Evolutionary conservation across 1,139 yeast species (phyloP), one percentile per base, ranked within the genome.

Genomic region (Pichia sp.): DNA sequence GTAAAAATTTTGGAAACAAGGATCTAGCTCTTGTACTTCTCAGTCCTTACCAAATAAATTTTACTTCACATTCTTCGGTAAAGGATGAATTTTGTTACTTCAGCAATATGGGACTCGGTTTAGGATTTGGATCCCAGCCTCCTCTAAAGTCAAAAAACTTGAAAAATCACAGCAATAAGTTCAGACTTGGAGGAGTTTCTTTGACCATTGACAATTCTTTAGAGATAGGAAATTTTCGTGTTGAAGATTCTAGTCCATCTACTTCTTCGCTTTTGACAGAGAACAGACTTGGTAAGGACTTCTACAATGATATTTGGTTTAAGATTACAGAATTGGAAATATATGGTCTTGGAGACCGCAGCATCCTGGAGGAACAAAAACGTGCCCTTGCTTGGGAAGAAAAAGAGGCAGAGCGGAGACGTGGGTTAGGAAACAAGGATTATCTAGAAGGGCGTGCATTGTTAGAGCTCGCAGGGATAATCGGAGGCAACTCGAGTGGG

Each of bases 361-460:
- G 77, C 47, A 94, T 84, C 48, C 64, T 86, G 38, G 82, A 74
- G 23, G 89, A 81, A 46, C 96, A 89, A 60, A 66, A 71, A 43
- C 75, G 74, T 53, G 75, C 74, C 48, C 83, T 95, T 93, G 89
- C 81, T 54, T 86, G 96, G 96, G 96, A 89, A 56, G 83, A 83
- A 54, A 70, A 77, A 39, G 95, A 85, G 56, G 95, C 95, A 0
- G 74, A 77, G 51, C 79, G 86, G 26, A 68, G 96, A 42, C 84
- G 80, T 53, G 69, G 74, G 28, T 74, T 88, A 4, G 85, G 86
- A 53, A 46, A 52, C 15, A 71, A 72, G 42, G 74, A 70, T 43
- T 57, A 84, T 53, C 84, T 82, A 2, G 96, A 88, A 52, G 96
- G 88, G 42, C 64, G 89, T 38, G 95, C 96, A 1, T 67, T 89